Percentiles rank a stretch among this genome's conserved stretches.
These are phyloP conservation scores for Psilocybe cubensis DNA, from an alignment of 768 basidiomycete genomes.

Conservation along the genomic window DNA sequence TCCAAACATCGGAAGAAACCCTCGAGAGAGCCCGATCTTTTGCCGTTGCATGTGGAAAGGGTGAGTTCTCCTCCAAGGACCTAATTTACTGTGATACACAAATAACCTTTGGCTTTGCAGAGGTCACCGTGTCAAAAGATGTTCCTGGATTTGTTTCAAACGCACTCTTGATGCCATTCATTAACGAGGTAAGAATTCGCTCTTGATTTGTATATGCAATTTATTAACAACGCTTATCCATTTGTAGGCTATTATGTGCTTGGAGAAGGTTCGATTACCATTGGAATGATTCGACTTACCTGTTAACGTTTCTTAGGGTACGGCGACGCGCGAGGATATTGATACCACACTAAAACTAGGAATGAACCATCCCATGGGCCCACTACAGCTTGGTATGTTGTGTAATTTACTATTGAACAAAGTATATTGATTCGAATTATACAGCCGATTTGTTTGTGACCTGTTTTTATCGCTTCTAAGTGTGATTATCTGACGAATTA, in stretches of 20 bases:
- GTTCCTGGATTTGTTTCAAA: conserved; percentile 97
- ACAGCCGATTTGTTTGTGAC: conserved; percentile 61
- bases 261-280: conserved; percentile 72
- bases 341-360: conserved; percentile 93
- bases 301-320: conserved; percentile 52
- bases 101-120: conserved; percentile 38
- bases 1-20: conserved; percentile 84
- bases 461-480: background rate
- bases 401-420: background rate
- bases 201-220: background rate
- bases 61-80: conserved; percentile 36
- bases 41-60: conserved; percentile 90
- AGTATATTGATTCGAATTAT: background rate
- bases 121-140: conserved; percentile 89
- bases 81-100: background rate
- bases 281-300: background rate
- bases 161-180: conserved; percentile 94
- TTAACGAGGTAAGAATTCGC: conserved; percentile 75
- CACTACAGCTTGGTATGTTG: conserved; percentile 74
- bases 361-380: conserved; percentile 96
- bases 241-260: conserved; percentile 82
- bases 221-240: background rate
- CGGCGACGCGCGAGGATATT: conserved; percentile 93
- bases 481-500: background rate
- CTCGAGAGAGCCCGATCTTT: conserved; percentile 79